Conservation (phyloP, 768 basidiomycete genomes). For the Lactifluus pinguis region DNA sequence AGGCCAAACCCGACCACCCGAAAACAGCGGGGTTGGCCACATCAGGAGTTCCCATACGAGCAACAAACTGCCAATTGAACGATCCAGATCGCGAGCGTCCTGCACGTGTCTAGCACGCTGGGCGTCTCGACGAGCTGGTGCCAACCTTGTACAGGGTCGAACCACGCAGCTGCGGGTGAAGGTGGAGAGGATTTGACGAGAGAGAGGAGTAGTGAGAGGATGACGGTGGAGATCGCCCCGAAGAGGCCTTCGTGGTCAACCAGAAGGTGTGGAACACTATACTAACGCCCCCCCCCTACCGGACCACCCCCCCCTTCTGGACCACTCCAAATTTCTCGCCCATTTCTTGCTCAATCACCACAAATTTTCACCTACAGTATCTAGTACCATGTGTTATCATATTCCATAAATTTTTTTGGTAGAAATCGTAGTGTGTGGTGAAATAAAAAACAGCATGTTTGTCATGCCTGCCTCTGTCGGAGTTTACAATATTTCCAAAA, state of each 20-base stretch:
- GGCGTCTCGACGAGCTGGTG: conserved; percentile 78
- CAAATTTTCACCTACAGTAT: too few relatives aligned
- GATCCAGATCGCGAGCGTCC: conserved; percentile 95
- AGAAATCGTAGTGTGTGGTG: too few relatives aligned
- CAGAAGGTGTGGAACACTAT: conserved; percentile 78
- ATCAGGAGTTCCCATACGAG: conserved; percentile 86
- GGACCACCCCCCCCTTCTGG: too few relatives aligned
- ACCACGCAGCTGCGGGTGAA: conserved; percentile 52
- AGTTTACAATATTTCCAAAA: too few relatives aligned
- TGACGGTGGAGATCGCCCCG: conserved; percentile 69
- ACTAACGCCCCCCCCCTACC: too few relatives aligned
- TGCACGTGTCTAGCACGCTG: conserved; percentile 70
- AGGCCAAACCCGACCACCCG: conserved; percentile 81
- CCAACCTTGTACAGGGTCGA: conserved; percentile 88
- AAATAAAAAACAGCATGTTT: too few relatives aligned
- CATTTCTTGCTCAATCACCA: too few relatives aligned
- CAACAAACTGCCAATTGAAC: conserved; percentile 75
- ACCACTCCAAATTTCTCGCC: too few relatives aligned
- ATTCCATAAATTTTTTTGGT: too few relatives aligned
- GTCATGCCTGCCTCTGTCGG: too few relatives aligned
- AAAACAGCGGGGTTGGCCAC: conserved; percentile 70
- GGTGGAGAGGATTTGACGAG: conserved; percentile 53
- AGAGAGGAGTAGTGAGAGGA: conserved; percentile 74
- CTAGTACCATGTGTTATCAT: too few relatives aligned
- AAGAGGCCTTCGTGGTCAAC: conserved; percentile 95